Conservation (phyloP, 768 basidiomycete species). For the Paxillus rubicundulus region DNA sequence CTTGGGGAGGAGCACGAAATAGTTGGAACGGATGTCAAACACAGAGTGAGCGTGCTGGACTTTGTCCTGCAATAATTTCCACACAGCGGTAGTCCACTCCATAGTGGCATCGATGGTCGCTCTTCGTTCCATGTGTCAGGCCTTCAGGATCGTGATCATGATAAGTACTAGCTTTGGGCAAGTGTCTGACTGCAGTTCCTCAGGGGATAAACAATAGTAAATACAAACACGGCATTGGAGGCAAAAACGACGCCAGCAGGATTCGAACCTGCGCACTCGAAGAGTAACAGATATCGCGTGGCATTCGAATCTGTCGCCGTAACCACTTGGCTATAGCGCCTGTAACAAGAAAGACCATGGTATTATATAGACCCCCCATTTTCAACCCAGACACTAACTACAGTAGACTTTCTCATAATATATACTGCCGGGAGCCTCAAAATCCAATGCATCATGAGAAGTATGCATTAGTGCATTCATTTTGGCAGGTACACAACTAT, state of each 20-base stretch:
- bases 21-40: not conserved
- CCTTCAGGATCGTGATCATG: too few species aligned
- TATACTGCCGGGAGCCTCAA: too few species aligned
- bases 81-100: not conserved
- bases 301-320: slow-evolving; percentile 70
- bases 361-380: too few species aligned
- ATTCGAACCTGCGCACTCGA: slow-evolving; percentile 42
- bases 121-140: too few species aligned
- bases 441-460: too few species aligned
- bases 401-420: too few species aligned
- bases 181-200: too few species aligned
- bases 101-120: too few species aligned
- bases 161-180: too few species aligned
- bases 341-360: not conserved
- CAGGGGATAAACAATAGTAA: not conserved
- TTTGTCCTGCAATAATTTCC: slow-evolving; percentile 1
- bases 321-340: slow-evolving; percentile 75
- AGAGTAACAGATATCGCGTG: slow-evolving; percentile 35
- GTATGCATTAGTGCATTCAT: too few species aligned
- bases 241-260: slow-evolving; percentile 38
- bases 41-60: not conserved
- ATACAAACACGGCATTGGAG: not conserved
- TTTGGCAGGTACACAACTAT: too few species aligned
- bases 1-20: not conserved
- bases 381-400: too few species aligned